Evolutionary conservation across 257 asterid species (phyloP), one percentile per base, ranked within the genome.

Genomic region (Nicotiana undulata): DNA sequence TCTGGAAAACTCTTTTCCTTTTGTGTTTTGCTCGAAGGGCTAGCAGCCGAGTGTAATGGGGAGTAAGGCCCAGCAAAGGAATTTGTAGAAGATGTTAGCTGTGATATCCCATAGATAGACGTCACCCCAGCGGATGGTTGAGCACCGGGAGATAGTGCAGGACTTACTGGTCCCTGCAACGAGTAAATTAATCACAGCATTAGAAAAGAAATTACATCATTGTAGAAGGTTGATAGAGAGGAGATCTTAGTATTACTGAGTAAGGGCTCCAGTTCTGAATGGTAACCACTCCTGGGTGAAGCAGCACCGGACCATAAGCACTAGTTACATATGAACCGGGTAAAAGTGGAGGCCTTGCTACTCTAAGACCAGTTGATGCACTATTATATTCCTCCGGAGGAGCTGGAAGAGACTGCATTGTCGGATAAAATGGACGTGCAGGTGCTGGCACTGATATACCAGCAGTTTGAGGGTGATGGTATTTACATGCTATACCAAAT

Each of bases 401-500:
- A 82, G 93, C 86, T 60, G 95, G 88, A 83, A 87, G 87, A 87
- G 94, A 84, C 93, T 91, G 97, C 98, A 86, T 87, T 1, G 92
- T 87, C 79, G 94, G 95, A 91, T 92, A 94, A 92, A 91, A 89
- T 83, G 97, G 93, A 85, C 89, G 97, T 86, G 95, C 97, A 91
- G 97, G 67, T 79, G 89, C 92, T 34, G 97, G 90, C 59, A 87
- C 85, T 64, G 93, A 83, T 55, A 87, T 31, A 55, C 92, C 91
- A 86, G 94, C 88, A 79, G 92, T 87, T 82, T 89, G 92, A 88
- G 97, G 97, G 84, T 94, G 98, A 89, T 94, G 89, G 84, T 88
- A 94, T 94, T 93, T 94, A 92, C 98, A 94, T 10, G 95, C 87
- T 79, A 88, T 76, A 83, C 97, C 98, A 76, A 90, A 94, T 84